phyloP scores from a whole-genome alignment of 1,284 basidiomycete genomes.

The Rhizoctonia solani region DNA sequence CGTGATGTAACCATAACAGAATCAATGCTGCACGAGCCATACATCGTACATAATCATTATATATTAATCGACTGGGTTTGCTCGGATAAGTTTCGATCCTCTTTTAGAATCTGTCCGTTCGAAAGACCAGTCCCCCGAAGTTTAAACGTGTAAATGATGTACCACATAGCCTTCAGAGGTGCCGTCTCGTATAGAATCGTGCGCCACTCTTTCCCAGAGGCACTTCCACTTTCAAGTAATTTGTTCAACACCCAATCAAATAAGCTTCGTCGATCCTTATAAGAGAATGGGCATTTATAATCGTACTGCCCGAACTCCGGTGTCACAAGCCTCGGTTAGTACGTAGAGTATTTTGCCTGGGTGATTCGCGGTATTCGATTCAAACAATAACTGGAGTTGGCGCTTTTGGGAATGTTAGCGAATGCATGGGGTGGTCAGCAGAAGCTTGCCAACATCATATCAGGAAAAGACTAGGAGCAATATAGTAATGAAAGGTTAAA shows the following conservation, averaged over 20 bases:
- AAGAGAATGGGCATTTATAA: neutral
- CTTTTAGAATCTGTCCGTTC: neutral
- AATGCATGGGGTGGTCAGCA: neutral
- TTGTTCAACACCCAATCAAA: no score
- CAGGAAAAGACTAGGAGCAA: neutral
- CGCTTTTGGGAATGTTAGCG: neutral
- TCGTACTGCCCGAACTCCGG: no score
- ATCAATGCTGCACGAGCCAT: neutral
- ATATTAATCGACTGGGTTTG: no score
- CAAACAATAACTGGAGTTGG: neutral
- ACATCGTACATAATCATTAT: conserved; percentile 1
- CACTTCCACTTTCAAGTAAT: neutral
- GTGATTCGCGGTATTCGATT: neutral
- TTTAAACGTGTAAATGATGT: no score
- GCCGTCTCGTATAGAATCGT: neutral
- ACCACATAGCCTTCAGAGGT: no score
- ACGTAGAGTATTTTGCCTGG: no score
- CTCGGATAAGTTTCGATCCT: neutral
- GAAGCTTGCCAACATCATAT: neutral
- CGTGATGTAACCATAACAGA: neutral
- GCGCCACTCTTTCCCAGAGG: neutral
- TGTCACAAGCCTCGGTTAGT: neutral
- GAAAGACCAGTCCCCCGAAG: neutral
- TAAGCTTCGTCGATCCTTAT: neutral
- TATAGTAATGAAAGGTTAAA: conserved; percentile 21